Base-by-base conservation (phyloP, 2,329 filamentous ascomycete genomes). In the Eutypa lata region DNA sequence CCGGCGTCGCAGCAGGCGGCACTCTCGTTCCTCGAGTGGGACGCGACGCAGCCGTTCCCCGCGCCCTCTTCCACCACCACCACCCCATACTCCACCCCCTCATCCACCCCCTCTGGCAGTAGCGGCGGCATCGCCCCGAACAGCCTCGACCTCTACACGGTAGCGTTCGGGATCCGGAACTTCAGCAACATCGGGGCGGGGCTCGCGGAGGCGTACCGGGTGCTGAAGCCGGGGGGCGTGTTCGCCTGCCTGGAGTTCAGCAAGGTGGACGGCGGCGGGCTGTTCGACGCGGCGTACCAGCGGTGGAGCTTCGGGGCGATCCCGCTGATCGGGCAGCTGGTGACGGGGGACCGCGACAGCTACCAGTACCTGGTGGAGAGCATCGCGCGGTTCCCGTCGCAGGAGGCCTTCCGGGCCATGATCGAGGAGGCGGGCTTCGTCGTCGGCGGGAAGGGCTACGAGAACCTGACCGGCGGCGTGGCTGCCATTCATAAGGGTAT, bases 341-440 rank as follows among this genome's bases (percentile, higher is more conserved):
- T 99, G 16, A 93, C 94, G 2, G 91, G 90, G 7, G 95, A 99
- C 69, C 80, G 93, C 52, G 93, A 95, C 66, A 96, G 91, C 69
- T 99, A 99, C 72, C 94, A 99, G 78, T 99, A 99, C 73, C 79
- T 99, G 10, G 94, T 99, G 10, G 94, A 99, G 79, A 97, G 92
- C 71, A 99, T 99, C 71, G 92, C 97, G 73, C 79, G 83, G 47
- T 97, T 97, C 69, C 95, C 94, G 0, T 87, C 78, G 61, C 95
- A 99, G 76, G 80, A 85, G 49, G 85, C 90, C 60, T 99, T 96
- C 67, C 82, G 87, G 59, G 80, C 83, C 33, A 91, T 96, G 89
- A 94, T 96, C 65, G 71, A 82, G 60, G 82, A 87, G 24, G 93
- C 90, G 3, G 93, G 93, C 1, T 99, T 99, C 67, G 76, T 89